phyloP scores from a whole-genome alignment of 306 rosid species.

The Myrica gale region DNA sequence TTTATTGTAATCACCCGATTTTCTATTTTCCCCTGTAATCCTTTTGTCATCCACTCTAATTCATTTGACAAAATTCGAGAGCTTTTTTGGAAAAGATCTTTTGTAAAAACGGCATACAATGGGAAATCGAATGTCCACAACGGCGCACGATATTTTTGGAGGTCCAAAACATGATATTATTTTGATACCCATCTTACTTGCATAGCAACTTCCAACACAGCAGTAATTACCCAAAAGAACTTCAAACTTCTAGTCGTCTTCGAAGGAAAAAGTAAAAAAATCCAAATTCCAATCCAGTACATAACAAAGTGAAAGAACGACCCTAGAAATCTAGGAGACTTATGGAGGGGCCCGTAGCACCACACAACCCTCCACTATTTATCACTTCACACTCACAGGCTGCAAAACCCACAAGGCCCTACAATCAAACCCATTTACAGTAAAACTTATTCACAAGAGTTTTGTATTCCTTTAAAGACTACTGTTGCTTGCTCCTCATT shows the following conservation, averaged over 20 bases:
- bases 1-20: too few species aligned
- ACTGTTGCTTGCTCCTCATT: conserved; percentile 19
- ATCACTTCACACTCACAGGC: not conserved
- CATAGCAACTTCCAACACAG: not conserved
- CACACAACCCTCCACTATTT: not conserved
- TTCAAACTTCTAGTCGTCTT: too few species aligned
- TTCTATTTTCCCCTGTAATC: too few species aligned
- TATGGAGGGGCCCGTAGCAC: not conserved
- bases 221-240: too few species aligned
- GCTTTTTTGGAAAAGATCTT: not conserved
- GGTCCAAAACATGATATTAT: not conserved
- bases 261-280: too few species aligned
- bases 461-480: not conserved
- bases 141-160: conserved; percentile 7
- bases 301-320: not conserved
- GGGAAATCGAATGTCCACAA: conserved; percentile 7
- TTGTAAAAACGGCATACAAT: not conserved
- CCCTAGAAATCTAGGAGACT: not conserved
- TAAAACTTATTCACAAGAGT: not conserved
- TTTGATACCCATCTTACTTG: not conserved
- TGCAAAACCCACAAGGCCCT: not conserved
- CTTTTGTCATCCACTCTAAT: not conserved
- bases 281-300: too few species aligned
- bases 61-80: not conserved
- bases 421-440: not conserved